A percentile compares a stretch with the other conserved stretches of the same genome.
Evolutionary conservation across 106 monocot species (phyloP).

Genomic region (Xerophyta viscosa): DNA sequence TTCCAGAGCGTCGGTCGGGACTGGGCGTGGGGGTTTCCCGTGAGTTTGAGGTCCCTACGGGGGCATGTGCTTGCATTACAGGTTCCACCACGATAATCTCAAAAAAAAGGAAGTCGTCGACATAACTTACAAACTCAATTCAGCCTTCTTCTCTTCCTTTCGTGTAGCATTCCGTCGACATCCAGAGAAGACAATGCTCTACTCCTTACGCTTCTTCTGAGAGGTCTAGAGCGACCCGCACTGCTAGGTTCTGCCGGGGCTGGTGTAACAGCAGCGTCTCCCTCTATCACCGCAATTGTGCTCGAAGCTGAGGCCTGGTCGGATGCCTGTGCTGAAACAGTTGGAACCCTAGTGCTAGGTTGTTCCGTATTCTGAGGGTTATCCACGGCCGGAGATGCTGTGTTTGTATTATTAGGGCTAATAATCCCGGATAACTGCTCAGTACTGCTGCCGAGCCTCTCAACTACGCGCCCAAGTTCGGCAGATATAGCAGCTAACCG

Average conservation of each 20-base stretch:
- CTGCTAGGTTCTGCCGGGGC: neutral
- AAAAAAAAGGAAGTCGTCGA: no score
- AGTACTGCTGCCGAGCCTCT: slow-evolving; percentile 24
- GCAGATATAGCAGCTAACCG: slow-evolving; percentile 37
- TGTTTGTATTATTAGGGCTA: neutral
- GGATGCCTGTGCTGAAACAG: slow-evolving; percentile 19
- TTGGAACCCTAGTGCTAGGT: slow-evolving; percentile 9
- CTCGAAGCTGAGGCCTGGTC: slow-evolving; percentile 49
- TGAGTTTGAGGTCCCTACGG: no score
- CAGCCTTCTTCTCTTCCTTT: slow-evolving; percentile 2
- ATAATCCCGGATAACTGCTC: neutral
- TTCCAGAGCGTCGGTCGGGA: no score
- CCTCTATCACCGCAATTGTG: slow-evolving; percentile 3
- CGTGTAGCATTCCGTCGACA: neutral
- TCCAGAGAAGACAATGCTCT: neutral
- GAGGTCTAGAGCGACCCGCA: neutral
- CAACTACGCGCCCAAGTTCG: slow-evolving; percentile 49
- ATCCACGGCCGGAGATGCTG: slow-evolving; percentile 28
- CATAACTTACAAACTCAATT: no score
- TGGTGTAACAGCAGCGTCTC: neutral
- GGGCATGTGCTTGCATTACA: no score
- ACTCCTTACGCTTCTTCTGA: neutral
- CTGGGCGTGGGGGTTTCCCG: no score
- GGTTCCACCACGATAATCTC: no score
- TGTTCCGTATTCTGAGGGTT: slow-evolving; percentile 27